Evolutionary conservation across 2,329 filamentous ascomycete species (phyloP).

Genomic region (Nothophaeocryptopus gaeumannii): DNA sequence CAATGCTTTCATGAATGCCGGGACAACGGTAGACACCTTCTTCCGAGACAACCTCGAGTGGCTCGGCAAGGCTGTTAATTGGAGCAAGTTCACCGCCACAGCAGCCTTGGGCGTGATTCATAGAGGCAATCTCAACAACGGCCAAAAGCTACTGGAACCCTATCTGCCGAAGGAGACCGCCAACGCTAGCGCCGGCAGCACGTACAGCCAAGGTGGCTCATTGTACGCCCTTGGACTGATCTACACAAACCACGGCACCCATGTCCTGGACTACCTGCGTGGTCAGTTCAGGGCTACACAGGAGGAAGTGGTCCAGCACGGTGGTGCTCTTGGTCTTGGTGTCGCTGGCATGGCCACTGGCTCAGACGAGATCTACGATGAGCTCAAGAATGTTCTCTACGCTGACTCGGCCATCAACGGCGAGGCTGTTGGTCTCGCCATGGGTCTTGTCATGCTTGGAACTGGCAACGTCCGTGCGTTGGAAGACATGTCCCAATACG

Average conservation of each 20-base stretch:
- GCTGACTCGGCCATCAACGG: slow-evolving; percentile 94
- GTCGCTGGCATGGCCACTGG: slow-evolving; percentile 98
- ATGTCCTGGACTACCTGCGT: slow-evolving; percentile 77
- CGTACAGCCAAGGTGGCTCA: slow-evolving; percentile 94
- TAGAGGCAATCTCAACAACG: slow-evolving; percentile 89
- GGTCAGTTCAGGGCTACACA: slow-evolving; percentile 71
- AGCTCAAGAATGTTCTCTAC: slow-evolving; percentile 83
- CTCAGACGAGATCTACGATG: slow-evolving; percentile 84
- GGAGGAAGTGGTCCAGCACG: slow-evolving; percentile 94
- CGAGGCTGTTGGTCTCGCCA: slow-evolving; percentile 90
- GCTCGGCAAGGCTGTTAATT: slow-evolving; percentile 97
- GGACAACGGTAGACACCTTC: slow-evolving; percentile 96
- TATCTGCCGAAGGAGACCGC: slow-evolving; percentile 80
- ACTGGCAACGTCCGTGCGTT: slow-evolving; percentile 93
- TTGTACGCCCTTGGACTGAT: slow-evolving; percentile 94
- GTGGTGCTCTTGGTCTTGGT: slow-evolving; percentile 89
- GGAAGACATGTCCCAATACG: slow-evolving; percentile 96
- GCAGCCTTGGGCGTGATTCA: slow-evolving; percentile 96
- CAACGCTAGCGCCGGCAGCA: slow-evolving; percentile 70
- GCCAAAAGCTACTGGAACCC: slow-evolving; percentile 86
- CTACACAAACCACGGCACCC: slow-evolving; percentile 93
- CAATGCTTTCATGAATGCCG: slow-evolving; percentile 99
- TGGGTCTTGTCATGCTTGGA: slow-evolving; percentile 97
- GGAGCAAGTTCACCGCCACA: slow-evolving; percentile 98
- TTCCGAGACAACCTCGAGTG: slow-evolving; percentile 97